Conservation (phyloP, 2,329 filamentous ascomycete species). For the Pseudocercospora pini-densiflorae region DNA sequence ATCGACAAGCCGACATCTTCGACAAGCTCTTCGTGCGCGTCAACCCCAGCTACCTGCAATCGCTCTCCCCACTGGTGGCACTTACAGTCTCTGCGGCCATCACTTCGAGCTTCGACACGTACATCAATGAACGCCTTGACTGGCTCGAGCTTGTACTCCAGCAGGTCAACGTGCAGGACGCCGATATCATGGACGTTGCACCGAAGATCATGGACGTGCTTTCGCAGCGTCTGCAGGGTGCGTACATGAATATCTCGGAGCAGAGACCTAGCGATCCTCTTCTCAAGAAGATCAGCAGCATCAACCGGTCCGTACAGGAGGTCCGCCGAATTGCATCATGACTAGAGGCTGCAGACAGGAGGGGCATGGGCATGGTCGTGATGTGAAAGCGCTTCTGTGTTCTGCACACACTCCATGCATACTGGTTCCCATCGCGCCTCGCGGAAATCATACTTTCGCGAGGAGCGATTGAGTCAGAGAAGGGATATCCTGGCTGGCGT, state of each 20-base stretch:
- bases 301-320: conserved; percentile 37
- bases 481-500: neutral
- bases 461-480: neutral
- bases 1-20: conserved; percentile 63
- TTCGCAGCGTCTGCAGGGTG: conserved; percentile 58
- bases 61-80: conserved; percentile 61
- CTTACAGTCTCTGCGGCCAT: conserved; percentile 68
- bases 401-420: neutral
- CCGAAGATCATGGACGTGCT: conserved; percentile 66
- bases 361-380: conserved; percentile 16
- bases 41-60: conserved; percentile 60
- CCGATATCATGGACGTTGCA: conserved; percentile 60
- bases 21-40: conserved; percentile 64
- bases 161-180: conserved; percentile 52
- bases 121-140: conserved; percentile 58
- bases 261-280: conserved; percentile 53
- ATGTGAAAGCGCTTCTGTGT: neutral
- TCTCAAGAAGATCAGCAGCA: conserved; percentile 40
- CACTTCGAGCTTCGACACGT: conserved; percentile 59
- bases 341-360: conserved; percentile 23
- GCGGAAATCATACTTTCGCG: neutral
- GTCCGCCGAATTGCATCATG: conserved; percentile 27
- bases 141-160: conserved; percentile 63
- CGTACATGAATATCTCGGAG: conserved; percentile 61
- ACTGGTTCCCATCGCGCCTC: neutral